phyloP scores from a whole-genome alignment of 106 monocot genomes.

The Cymbidium sinense region DNA sequence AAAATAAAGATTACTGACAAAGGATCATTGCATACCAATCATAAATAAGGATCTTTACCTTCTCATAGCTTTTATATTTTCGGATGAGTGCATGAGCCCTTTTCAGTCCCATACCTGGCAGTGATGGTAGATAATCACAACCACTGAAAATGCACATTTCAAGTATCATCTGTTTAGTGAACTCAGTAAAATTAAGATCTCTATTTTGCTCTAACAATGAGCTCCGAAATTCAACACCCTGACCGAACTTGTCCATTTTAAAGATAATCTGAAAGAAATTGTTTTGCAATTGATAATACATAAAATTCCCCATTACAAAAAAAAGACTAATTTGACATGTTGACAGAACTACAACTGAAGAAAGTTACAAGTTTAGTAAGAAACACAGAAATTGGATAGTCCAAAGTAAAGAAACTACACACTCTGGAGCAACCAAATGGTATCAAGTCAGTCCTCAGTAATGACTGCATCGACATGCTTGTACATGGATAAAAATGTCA shows the following conservation, averaged over 20 bases:
- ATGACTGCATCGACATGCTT: conserved; percentile 92
- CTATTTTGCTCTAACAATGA: conserved; percentile 56
- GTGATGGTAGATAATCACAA: conserved; percentile 85
- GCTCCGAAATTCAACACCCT: conserved; percentile 75
- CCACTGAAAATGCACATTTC: conserved; percentile 98
- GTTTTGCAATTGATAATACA: neutral
- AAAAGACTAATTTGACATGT: neutral
- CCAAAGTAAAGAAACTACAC: conserved; percentile 11
- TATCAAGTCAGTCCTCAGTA: conserved; percentile 90
- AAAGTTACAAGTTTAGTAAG: neutral
- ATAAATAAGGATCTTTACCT: conserved; percentile 40
- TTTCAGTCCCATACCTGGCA: conserved; percentile 96
- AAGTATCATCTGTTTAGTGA: conserved; percentile 80
- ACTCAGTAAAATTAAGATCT: conserved; percentile 71
- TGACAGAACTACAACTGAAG: neutral
- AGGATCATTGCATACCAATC: neutral
- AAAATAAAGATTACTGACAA: neutral
- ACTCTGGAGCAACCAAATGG: conserved; percentile 98
- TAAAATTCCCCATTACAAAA: neutral
- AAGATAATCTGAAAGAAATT: conserved; percentile 69
- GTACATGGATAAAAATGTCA: conserved; percentile 82
- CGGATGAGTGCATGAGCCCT: conserved; percentile 80
- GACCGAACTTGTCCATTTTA: conserved; percentile 98
- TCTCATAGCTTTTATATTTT: conserved; percentile 78
- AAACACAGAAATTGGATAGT: neutral